Evolutionary conservation across 306 rosid genomes (phyloP), one percentile per base, ranked within the genome.

Genomic region (Vigna mungo): DNA sequence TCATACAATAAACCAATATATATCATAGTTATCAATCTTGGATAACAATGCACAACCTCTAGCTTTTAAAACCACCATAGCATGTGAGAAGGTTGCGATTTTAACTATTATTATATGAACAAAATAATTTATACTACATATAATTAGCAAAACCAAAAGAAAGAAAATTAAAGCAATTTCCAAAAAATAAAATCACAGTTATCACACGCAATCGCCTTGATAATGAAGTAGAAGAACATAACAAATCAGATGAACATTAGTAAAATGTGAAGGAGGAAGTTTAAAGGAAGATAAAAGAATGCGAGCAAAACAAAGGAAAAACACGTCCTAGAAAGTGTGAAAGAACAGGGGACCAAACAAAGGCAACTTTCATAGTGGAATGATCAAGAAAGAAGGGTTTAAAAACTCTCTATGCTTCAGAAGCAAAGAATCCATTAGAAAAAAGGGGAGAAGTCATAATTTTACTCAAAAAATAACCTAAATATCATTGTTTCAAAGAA

Each of bases 1-100:
- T 74, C 46, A 4, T 16, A 71, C 58, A 74, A 47, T 74, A 44
- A 43, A 48, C 55, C 16, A 18, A 8, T 47, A 39, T 21, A 30
- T 55, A 20, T 71, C 65, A 13, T 59, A 27, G 39, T 59, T 27
- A 59, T 7, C 67, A 15, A 61, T 60, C 66, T 27, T 27, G 41
- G 39, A 27, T 59, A 59, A 8, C 62, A 21, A 32, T 3, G 5
- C 61, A 55, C 5, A 21, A 7, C 41, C 14, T 4, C 10, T 60
- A 60, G 43, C 66, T 30, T 17, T 39, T 14, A 12, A 60, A 14
- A 27, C 6, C 1, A 0, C 11, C 2, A 15, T 6, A 5, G 11
- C 2, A 30, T 2, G 66, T 1, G 20, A 15, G 39, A 14, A 13
- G 11, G 5, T 17, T 3, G 0, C 13, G 9, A 61, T 61, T 61